These are phyloP conservation scores for Puccinia triticina DNA, from an alignment of 1,284 basidiomycete genomes.

Conservation along the genomic window DNA sequence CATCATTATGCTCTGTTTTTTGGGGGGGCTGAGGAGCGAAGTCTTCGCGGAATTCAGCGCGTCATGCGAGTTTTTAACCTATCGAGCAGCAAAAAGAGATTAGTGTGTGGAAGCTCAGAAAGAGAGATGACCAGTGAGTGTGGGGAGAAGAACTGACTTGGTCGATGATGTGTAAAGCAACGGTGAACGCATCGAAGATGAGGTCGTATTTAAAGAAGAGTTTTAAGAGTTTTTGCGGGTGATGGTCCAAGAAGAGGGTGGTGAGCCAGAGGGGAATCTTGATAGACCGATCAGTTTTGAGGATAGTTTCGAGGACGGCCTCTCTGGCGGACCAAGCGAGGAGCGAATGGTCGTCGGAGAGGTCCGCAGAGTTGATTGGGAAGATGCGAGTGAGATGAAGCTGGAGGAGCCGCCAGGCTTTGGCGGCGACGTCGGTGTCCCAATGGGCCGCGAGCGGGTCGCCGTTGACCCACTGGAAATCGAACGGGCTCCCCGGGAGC, in stretches of 20 bases:
- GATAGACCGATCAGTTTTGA: conserved; percentile 67
- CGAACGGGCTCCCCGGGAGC: conserved; percentile 3
- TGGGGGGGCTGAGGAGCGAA: not conserved
- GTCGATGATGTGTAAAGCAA: conserved; percentile 71
- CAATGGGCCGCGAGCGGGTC: conserved; percentile 16
- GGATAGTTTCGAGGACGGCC: conserved; percentile 72
- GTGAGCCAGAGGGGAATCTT: conserved; percentile 81
- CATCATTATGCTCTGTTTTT: too few species aligned
- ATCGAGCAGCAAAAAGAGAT: not conserved
- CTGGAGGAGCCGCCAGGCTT: conserved; percentile 39
- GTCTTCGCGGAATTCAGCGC: not conserved
- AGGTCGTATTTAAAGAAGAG: conserved; percentile 75
- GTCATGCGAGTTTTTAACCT: not conserved
- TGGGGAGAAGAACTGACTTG: conserved; percentile 64
- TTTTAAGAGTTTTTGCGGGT: conserved; percentile 77
- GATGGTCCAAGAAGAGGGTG: conserved; percentile 67
- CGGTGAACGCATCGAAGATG: conserved; percentile 75
- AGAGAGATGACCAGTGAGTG: not conserved
- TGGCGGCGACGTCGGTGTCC: conserved; percentile 15
- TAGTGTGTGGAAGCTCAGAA: not conserved
- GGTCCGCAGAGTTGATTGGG: not conserved
- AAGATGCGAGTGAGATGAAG: conserved; percentile 26
- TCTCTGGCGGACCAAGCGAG: conserved; percentile 19
- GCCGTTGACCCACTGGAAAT: conserved; percentile 32
- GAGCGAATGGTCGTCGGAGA: not conserved